Conservation (phyloP, 371 early-diverging fungal genomes). For the Mortierella sp. region DNA sequence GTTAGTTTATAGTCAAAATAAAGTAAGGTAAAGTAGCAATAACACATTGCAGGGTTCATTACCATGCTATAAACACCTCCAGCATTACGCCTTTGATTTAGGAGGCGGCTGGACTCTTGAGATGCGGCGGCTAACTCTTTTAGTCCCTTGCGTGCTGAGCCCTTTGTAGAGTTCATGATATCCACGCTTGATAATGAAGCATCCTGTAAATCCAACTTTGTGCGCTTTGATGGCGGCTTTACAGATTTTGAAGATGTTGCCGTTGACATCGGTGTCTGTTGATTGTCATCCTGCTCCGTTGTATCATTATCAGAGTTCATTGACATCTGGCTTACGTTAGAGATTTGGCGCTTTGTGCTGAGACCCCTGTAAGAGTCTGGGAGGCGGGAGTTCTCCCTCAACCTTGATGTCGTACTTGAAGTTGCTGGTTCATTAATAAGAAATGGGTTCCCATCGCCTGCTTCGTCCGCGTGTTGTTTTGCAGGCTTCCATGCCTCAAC, state of each 20-base stretch:
- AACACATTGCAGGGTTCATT: background rate
- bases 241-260: background rate
- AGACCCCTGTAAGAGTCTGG: conserved; percentile 1
- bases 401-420: conserved; percentile 3
- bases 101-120: conserved; percentile 8
- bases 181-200: conserved; percentile 16
- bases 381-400: background rate
- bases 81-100: conserved; percentile 19
- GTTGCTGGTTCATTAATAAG: background rate
- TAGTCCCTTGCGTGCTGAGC: conserved; percentile 12
- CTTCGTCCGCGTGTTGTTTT: background rate
- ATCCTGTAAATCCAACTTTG: conserved; percentile 22
- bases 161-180: conserved; percentile 28
- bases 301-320: conserved; percentile 25
- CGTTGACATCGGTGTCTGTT: background rate
- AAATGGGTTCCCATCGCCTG: background rate
- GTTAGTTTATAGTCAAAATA: background rate
- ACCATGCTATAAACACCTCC: conserved; percentile 56
- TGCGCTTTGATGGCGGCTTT: conserved; percentile 30
- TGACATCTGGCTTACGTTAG: conserved; percentile 49
- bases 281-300: background rate
- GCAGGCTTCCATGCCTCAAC: background rate
- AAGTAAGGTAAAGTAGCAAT: background rate
- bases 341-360: conserved; percentile 36
- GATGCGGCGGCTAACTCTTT: conserved; percentile 22